phyloP scores from a whole-genome alignment of 306 rosid species.

The Rosa chinensis region DNA sequence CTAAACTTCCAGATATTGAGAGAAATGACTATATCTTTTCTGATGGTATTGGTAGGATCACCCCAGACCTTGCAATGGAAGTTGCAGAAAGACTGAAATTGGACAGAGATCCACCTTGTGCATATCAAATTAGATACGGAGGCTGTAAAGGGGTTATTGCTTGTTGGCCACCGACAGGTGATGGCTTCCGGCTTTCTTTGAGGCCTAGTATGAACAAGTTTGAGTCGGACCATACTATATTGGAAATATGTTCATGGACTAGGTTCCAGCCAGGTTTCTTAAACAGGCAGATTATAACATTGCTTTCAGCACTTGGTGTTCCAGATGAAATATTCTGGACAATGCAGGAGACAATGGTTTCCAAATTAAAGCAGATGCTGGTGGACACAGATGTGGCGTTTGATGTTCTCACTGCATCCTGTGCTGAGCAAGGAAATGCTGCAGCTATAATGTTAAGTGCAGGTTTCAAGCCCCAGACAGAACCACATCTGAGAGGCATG shows the following conservation, averaged over 20 bases:
- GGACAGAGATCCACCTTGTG: conserved; percentile 57
- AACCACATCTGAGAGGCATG: conserved; percentile 91
- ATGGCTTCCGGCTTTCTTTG: conserved; percentile 56
- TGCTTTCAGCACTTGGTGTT: conserved; percentile 65
- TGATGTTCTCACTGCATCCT: conserved; percentile 75
- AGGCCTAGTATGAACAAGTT: conserved; percentile 82
- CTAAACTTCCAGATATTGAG: conserved; percentile 47
- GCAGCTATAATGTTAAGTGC: conserved; percentile 94
- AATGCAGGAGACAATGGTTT: conserved; percentile 80
- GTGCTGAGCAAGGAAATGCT: conserved; percentile 79
- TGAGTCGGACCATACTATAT: conserved; percentile 44
- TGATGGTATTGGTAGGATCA: conserved; percentile 81
- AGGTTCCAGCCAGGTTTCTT: conserved; percentile 89
- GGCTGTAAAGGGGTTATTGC: conserved; percentile 92
- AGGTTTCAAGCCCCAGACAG: conserved; percentile 74
- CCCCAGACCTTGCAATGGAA: conserved; percentile 78
- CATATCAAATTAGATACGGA: conserved; percentile 85
- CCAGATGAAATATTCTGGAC: conserved; percentile 66
- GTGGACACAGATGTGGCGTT: conserved; percentile 61
- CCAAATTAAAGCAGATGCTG: conserved; percentile 55
- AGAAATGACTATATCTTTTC: conserved; percentile 61
- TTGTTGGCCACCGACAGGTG: conserved; percentile 68
- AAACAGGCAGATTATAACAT: conserved; percentile 75
- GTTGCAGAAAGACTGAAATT: conserved; percentile 72
- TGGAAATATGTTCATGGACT: conserved; percentile 91